phyloP scores from a whole-genome alignment of 208 protist species.

The Trypanosoma melophagium region DNA sequence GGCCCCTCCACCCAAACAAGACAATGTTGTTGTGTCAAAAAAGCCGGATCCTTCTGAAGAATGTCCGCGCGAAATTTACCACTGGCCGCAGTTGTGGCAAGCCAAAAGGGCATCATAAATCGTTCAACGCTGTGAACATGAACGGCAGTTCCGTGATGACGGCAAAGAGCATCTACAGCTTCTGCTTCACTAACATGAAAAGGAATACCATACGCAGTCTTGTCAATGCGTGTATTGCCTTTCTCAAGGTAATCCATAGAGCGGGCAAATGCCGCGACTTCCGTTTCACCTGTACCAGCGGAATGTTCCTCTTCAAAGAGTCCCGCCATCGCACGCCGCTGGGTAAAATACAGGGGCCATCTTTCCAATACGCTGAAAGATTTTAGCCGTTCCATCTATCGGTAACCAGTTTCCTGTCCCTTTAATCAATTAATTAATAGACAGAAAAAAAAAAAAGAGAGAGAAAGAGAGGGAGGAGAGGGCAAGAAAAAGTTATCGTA shows the following conservation, averaged over 20 bases:
- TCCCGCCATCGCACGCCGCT: constrained; percentile 44
- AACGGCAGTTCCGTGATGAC: constrained; percentile 70
- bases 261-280: constrained; percentile 62
- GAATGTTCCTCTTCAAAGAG: constrained; percentile 61
- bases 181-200: constrained; percentile 78
- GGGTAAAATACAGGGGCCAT: not conserved
- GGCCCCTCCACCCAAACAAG: constrained; percentile 83
- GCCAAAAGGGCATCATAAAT: constrained; percentile 88
- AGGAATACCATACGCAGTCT: constrained; percentile 76
- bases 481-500: not conserved
- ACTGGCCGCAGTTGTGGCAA: constrained; percentile 59
- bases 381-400: constrained; percentile 12
- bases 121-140: constrained; percentile 66
- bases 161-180: constrained; percentile 74
- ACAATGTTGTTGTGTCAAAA: constrained; percentile 76
- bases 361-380: not conserved
- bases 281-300: constrained; percentile 17
- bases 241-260: constrained; percentile 65
- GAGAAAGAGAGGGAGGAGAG: not conserved
- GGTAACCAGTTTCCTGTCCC: not conserved
- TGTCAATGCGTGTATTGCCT: constrained; percentile 58
- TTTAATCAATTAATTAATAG: not conserved
- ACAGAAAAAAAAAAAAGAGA: not conserved
- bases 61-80: constrained; percentile 79
- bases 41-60: constrained; percentile 74